A percentile compares a stretch with the other conserved stretches of the same genome.
phyloP scores from a whole-genome alignment of 2,329 filamentous ascomycete species.

The Canariomyces notabilis region DNA sequence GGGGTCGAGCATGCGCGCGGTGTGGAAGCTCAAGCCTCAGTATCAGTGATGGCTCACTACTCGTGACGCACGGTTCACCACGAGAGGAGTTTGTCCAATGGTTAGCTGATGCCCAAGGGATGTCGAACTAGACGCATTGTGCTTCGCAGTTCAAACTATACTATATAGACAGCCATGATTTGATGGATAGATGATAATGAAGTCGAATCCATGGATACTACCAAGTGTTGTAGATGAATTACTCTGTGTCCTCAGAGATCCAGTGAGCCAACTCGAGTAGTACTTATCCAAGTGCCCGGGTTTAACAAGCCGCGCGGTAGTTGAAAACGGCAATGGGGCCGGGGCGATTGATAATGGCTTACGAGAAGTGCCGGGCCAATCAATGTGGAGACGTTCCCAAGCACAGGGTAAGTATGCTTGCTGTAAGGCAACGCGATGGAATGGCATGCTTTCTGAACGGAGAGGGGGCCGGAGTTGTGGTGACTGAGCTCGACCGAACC shows the following conservation, averaged over 20 bases:
- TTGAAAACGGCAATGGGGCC: constrained; percentile 5
- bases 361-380: background rate
- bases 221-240: background rate
- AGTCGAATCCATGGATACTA: background rate
- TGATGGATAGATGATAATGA: background rate
- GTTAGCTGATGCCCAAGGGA: no score
- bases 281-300: background rate
- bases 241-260: no score
- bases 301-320: background rate
- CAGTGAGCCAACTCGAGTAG: background rate
- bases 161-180: background rate
- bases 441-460: no score
- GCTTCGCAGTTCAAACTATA: background rate
- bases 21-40: constrained; percentile 46
- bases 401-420: no score
- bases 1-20: constrained; percentile 47
- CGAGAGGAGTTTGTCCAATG: no score
- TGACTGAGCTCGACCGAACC: no score
- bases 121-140: no score
- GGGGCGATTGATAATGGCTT: background rate
- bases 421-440: no score
- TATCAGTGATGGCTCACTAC: constrained; percentile 20
- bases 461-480: no score
- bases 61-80: no score
- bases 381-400: background rate